Percentiles rank a stretch among this genome's conserved stretches.
phyloP scores from a whole-genome alignment of 805 yeast genomes.

The Monosporozyma solicola region DNA sequence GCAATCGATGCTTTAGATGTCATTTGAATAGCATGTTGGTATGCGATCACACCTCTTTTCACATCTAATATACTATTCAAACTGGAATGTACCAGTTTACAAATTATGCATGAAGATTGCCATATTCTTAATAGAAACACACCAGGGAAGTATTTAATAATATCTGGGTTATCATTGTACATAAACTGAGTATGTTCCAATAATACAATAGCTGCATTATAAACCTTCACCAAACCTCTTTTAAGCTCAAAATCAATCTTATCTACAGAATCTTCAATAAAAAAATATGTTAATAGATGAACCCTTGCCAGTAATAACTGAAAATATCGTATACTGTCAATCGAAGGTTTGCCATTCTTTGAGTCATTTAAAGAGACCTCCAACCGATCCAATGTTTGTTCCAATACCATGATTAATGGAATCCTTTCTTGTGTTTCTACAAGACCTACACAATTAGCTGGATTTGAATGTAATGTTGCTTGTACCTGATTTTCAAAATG shows the following conservation, averaged over 20 bases:
- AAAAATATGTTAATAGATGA: constrained; percentile 75
- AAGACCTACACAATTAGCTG: constrained; percentile 54
- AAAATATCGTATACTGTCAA: constrained; percentile 64
- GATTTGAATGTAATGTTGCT: constrained; percentile 60
- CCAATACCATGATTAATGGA: constrained; percentile 61
- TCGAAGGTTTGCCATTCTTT: constrained; percentile 8
- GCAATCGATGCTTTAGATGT: constrained; percentile 74
- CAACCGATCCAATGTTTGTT: constrained; percentile 66
- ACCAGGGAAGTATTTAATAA: constrained; percentile 73
- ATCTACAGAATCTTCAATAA: constrained; percentile 32
- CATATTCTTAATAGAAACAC: constrained; percentile 74
- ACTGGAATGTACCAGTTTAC: constrained; percentile 68
- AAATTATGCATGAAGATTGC: constrained; percentile 86
- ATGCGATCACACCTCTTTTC: constrained; percentile 60
- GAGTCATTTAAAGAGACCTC: constrained; percentile 30
- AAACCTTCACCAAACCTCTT: constrained; percentile 66
- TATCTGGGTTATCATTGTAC: constrained; percentile 47
- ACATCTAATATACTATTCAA: constrained; percentile 59
- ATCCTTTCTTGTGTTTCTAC: constrained; percentile 62
- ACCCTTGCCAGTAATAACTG: constrained; percentile 64
- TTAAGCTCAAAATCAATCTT: constrained; percentile 46
- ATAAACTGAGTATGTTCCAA: constrained; percentile 58
- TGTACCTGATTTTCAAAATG: constrained; percentile 80
- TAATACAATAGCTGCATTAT: constrained; percentile 68
- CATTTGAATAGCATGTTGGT: constrained; percentile 55